Evolutionary conservation across 2,329 filamentous ascomycete species (phyloP).

Genomic region (Cladosporium sp.): DNA sequence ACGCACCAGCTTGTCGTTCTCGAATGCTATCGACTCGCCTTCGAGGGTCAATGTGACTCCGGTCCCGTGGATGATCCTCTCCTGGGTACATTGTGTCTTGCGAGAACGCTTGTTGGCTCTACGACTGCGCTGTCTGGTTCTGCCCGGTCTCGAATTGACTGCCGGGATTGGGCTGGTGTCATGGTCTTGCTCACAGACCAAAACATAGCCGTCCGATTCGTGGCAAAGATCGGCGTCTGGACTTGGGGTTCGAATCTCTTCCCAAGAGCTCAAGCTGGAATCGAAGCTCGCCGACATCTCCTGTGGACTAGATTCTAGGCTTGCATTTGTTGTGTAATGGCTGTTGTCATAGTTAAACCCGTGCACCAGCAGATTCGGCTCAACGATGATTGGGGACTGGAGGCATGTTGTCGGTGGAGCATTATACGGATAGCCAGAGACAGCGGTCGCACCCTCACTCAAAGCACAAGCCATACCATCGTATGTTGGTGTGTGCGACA

Average conservation of each 20-base stretch:
- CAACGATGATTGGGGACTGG: constrained; percentile 15
- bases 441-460: not conserved
- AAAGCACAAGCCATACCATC: not conserved
- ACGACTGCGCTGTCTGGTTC: constrained; percentile 3
- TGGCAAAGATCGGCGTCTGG: constrained; percentile 18
- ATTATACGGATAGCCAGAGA: not conserved
- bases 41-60: constrained; percentile 7
- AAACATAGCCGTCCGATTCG: constrained; percentile 22
- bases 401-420: not conserved
- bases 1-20: not conserved
- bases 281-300: constrained; percentile 8
- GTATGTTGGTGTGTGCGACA: not conserved
- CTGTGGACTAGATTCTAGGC: constrained; percentile 3
- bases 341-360: constrained; percentile 20
- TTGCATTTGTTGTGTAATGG: constrained; percentile 15
- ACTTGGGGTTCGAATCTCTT: constrained; percentile 2
- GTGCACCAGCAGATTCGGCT: constrained; percentile 24
- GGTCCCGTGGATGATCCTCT: not conserved
- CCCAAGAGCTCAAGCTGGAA: not conserved
- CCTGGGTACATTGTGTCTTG: constrained; percentile 12
- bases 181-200: constrained; percentile 17
- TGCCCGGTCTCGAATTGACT: not conserved
- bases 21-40: constrained; percentile 4
- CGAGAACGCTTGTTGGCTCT: constrained; percentile 14
- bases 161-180: constrained; percentile 4